Percentiles rank a stretch among this genome's conserved stretches.
phyloP scores from a whole-genome alignment of 1,284 basidiomycete species.

The Cerrena zonata region DNA sequence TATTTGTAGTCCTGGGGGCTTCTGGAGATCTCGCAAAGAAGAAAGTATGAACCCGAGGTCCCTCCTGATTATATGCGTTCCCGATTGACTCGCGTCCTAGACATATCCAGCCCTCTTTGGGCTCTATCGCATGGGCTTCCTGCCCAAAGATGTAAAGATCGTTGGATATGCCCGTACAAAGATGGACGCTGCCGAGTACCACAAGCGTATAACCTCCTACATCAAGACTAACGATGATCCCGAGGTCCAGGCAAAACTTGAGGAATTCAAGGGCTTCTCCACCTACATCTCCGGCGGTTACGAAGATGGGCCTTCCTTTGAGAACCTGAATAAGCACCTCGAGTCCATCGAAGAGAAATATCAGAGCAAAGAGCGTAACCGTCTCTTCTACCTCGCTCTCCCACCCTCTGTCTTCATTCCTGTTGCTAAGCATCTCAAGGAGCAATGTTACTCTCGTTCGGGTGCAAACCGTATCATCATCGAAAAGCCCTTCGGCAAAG shows the following conservation, averaged over 20 bases:
- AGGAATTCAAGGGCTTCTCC: slow-evolving; percentile 76
- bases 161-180: slow-evolving; percentile 94
- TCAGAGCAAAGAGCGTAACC: slow-evolving; percentile 59
- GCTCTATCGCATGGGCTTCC: slow-evolving; percentile 74
- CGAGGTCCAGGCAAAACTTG: slow-evolving; percentile 54
- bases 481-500: slow-evolving; percentile 96
- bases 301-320: slow-evolving; percentile 77
- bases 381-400: slow-evolving; percentile 90
- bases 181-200: slow-evolving; percentile 84
- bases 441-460: slow-evolving; percentile 68
- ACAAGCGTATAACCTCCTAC: slow-evolving; percentile 76
- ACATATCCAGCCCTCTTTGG: slow-evolving; percentile 92
- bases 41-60: slow-evolving; percentile 58
- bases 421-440: slow-evolving; percentile 78
- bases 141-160: slow-evolving; percentile 81
- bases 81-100: slow-evolving; percentile 33
- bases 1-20: slow-evolving; percentile 78
- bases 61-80: neutral
- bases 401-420: slow-evolving; percentile 90
- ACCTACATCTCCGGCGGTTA: slow-evolving; percentile 85
- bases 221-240: slow-evolving; percentile 75
- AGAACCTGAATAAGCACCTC: slow-evolving; percentile 70
- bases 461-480: slow-evolving; percentile 88
- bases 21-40: slow-evolving; percentile 99
- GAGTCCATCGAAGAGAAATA: slow-evolving; percentile 73